Evolutionary conservation across 1,284 basidiomycete genomes (phyloP), one percentile per base, ranked within the genome.

Genomic region (Rugosomyces carneus): DNA sequence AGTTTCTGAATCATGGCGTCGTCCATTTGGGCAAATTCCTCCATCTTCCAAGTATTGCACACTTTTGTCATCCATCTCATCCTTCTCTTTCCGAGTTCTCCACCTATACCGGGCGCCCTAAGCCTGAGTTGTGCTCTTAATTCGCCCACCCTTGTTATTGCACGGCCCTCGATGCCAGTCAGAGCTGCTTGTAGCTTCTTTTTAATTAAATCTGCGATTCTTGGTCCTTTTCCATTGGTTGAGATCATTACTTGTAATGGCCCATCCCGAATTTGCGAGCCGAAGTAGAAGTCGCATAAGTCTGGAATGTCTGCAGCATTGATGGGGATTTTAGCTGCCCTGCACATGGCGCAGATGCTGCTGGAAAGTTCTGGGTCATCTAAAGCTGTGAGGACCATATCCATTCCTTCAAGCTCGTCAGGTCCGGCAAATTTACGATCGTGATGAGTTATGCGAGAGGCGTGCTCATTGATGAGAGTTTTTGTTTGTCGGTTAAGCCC

Each of bases 211-310:
- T 85, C 87, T 5, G 95, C 93, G 53, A 98, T 75, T 62, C 91
- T 87, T 6, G 96, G 96, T 3, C 93, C 92, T 56, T 89, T 85
- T 20, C 96, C 96, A 47, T 91, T 92, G 1, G 96, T 99, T 7
- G 92, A 95, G 36, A 99, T 85, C 87, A 98, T 88, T 55, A 97
- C 83, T 68, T 97, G 93, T 31, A 99, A 68, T 0, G 94, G 92
- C 0, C 95, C 94, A 51, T 84, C 78, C 29, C 92, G 84, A 49
- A 98, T 84, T 61, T 94, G 88, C 0, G 91, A 89, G 37, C 96
- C 96, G 68, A 99, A 99, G 72, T 96, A 99, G 63, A 99, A 99
- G 68, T 99, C 95, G 72, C 95, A 99, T 47, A 81, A 78, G 39
- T 89, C 82, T 2, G 95, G 96, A 41, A 98, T 90, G 68, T 99